Percentiles rank a stretch among this genome's conserved stretches.
Conservation (phyloP, 768 basidiomycete genomes). For the Leccinellum luteum region DNA sequence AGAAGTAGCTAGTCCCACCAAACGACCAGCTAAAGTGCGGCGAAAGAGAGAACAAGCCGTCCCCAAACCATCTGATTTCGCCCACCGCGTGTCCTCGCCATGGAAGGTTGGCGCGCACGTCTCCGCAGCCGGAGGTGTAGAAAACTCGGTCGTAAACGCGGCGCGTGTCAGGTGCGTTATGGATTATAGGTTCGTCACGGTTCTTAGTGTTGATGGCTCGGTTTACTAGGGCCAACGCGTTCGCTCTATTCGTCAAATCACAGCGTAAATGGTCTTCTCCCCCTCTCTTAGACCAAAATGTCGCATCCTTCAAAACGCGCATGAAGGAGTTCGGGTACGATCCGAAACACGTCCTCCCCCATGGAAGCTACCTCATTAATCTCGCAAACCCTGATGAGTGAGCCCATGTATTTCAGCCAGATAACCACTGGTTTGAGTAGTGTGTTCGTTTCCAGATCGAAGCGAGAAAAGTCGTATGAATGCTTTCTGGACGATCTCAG, state of each 20-base stretch:
- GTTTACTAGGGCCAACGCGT: slow-evolving; percentile 64
- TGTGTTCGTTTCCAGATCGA: slow-evolving; percentile 40
- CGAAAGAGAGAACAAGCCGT: slow-evolving; percentile 9
- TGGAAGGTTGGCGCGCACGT: slow-evolving; percentile 87
- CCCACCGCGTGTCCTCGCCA: slow-evolving; percentile 29
- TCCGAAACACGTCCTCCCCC: slow-evolving; percentile 65
- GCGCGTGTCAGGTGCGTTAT: slow-evolving; percentile 58
- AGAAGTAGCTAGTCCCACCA: not conserved
- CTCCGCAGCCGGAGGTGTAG: slow-evolving; percentile 76
- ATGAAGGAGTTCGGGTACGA: slow-evolving; percentile 63
- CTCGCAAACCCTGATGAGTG: slow-evolving; percentile 77
- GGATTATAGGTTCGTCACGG: not conserved
- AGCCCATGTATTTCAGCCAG: slow-evolving; percentile 23
- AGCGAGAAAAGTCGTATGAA: slow-evolving; percentile 66
- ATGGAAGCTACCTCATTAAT: slow-evolving; percentile 85
- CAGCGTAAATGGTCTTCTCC: slow-evolving; percentile 80
- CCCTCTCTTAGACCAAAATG: slow-evolving; percentile 48
- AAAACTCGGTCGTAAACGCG: slow-evolving; percentile 70
- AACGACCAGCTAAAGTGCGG: slow-evolving; percentile 5
- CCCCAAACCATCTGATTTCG: slow-evolving; percentile 28
- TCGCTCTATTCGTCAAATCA: slow-evolving; percentile 82
- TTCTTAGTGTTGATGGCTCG: not conserved
- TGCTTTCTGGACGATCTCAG: slow-evolving; percentile 84
- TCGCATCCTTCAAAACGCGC: slow-evolving; percentile 57
- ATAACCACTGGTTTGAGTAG: not conserved